Base-by-base conservation (phyloP, 148 eudicot species). In the Rhododendron kiyosumense region DNA sequence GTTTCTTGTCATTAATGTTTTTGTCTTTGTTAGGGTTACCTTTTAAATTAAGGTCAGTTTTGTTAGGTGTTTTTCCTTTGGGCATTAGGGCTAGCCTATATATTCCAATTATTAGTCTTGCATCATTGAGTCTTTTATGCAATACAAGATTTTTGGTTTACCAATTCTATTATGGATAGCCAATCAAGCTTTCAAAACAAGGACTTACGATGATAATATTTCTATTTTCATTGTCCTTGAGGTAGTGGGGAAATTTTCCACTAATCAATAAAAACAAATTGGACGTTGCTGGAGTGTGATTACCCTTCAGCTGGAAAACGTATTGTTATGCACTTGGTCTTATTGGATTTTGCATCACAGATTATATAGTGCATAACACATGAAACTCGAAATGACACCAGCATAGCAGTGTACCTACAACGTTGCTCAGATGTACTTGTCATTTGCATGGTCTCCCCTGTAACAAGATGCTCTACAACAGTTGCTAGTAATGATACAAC, bases 361-460 rank as follows among this genome's bases (percentile, higher is more conserved):
- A 74, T 15, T 20, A 76, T 30, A 77, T 14, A 63, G 78, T 24
- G 17, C 45, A 63, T 17, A 15, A 49, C 24, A 45, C 82, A 86
- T 26, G 46, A 78, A 83, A 52, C 78, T 69, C 81, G 5, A 22
- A 73, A 51, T 71, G 65, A 51, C 65, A 83, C 51, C 84, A 84
- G 73, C 24, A 46, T 36, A 83, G 86, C 54, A 22, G 67, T 91
- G 88, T 90, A 95, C 99, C 94, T 94, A 89, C 94, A 90, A 80
- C 97, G 95, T 87, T 95, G 94, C 79, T 95, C 99, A 85, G 94
- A 90, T 85, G 99, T 85, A 22, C 94, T 89, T 22, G 93, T 93
- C 97, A 96, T 95, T 90, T 96, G 99, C 99, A 96, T 96, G 81
- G 99, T 96, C 88, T 96, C 99, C 36, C 99, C 99, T 43, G 94